Base-by-base conservation (phyloP, 2,329 filamentous ascomycete species). In the Scopulariopsis brevicaulis region DNA sequence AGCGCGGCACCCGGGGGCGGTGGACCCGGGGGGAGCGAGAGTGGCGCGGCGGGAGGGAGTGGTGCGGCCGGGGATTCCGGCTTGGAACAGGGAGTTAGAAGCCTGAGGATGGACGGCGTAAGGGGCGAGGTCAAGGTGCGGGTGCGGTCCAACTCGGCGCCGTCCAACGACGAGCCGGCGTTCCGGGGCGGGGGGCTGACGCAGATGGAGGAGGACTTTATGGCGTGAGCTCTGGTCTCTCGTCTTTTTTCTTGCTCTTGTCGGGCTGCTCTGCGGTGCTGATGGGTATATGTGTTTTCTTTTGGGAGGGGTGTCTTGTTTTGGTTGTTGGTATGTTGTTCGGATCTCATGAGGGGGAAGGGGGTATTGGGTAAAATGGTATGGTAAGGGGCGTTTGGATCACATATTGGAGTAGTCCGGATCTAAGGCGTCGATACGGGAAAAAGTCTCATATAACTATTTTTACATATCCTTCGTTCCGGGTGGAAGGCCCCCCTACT, bases 61-160 rank as follows among this genome's bases (percentile, higher is more conserved):
- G 14, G 22, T 14, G 18, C 28, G 56, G 55, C 7, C 58, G 28
- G 28, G 28, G 28, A 32, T 32, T 4, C 28, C 4, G 28, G 28
- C 4, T 8, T 32, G 28, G 28, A 32, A 8, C 28, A 53, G 28
- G 58, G 54, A 54, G 57, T 59, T 2, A 59, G 55, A 14, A 50
- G 59, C 35, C 71, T 83, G 1, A 71, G 77, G 35, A 73, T 83
- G 24, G 80, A 84, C 59, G 81, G 80, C 53, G 75, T 83, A 11
- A 71, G 75, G 15, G 80, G 79, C 18, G 80, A 83, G 61, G 76
- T 84, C 25, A 77, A 78, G 62, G 78, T 83, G 63, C 65, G 28
- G 59, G 58, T 55, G 56, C 60, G 51, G 54, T 58, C 51, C 50
- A 60, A 18, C 40, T 59, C 25, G 40, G 24, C 46, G 18, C 25